Conservation (phyloP, 2,329 filamentous ascomycete species). For the Penicillium aurantiogriseum region DNA sequence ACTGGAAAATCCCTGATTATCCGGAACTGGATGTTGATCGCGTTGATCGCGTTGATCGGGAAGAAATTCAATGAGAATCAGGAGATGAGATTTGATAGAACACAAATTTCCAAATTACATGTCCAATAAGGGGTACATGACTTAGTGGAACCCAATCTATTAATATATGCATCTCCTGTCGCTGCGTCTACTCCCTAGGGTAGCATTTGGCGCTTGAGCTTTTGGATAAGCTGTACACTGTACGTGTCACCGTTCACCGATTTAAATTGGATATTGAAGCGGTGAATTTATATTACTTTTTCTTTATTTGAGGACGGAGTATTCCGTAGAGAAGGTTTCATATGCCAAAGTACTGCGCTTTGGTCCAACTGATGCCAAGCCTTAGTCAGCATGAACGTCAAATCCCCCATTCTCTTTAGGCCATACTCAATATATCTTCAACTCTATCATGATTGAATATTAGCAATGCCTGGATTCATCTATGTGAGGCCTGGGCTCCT, state of each 20-base stretch:
- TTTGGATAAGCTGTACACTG: not conserved
- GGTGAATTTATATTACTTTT: not conserved
- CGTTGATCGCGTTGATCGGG: not conserved
- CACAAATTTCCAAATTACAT: not conserved
- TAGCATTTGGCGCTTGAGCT: not conserved
- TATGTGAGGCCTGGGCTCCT: not conserved
- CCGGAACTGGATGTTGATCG: constrained; percentile 1
- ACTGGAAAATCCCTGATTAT: constrained; percentile 26
- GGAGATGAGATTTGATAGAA: not conserved
- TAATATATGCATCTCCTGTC: not conserved
- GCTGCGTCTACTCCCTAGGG: not conserved
- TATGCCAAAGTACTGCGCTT: not conserved
- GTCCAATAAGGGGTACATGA: not conserved
- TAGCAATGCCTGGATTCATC: not conserved
- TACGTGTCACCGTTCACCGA: not conserved
- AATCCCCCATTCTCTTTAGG: not conserved
- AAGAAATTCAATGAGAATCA: not conserved
- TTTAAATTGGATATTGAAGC: not conserved
- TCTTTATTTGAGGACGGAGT: not conserved
- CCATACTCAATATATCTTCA: not conserved
- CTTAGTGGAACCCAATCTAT: not conserved
- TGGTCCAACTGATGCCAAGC: not conserved
- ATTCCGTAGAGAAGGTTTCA: not conserved
- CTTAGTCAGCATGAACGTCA: not conserved
- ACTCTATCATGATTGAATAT: not conserved